Evolutionary conservation across 441 rosid genomes (phyloP), one percentile per base, ranked within the genome.

Genomic region (Populus hybrid): DNA sequence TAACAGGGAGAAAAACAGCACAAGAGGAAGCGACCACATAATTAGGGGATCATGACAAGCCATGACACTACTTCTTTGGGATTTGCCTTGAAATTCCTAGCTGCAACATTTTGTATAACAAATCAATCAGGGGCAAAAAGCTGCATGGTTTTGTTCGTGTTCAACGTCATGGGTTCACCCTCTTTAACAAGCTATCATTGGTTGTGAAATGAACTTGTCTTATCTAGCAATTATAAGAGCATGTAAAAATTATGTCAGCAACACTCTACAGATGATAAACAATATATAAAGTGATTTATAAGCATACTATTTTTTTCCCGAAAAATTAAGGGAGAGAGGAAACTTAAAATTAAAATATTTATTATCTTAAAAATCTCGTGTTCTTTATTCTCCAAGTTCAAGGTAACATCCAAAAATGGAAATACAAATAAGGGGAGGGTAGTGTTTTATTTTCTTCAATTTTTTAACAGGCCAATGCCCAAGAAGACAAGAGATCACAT

Each of bases 21-120:
- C 73, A 69, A 84, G 21, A 61, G 73, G 74, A 56, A 76, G 21
- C 72, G 63, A 82, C 11, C 56, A 14, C 20, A 14, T 45, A 45
- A 14, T 14, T 14, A 4, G 56, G 56, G 56, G 20, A 14, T 45
- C 56, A 45, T 0, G 56, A 45, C 56, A 45, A 45, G 56, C 18
- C 18, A 45, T 45, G 20, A 14, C 56, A 1, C 20, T 45, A 14
- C 7, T 45, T 45, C 56, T 45, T 45, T 1, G 56, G 20, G 20
- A 45, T 45, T 45, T 45, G 56, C 20, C 56, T 45, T 45, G 20
- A 45, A 45, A 45, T 1, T 45, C 56, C 20, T 45, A 45, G 56
- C 56, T 45, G 20, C 0, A 45, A 14, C 20, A 45, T 45, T 14
- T 12, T 45, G 1, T 45, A 12, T 14, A 45, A 45, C 6, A 12